These are phyloP conservation scores for Lyophyllum decastes DNA, from an alignment of 768 basidiomycete genomes.

Conservation along the genomic window DNA sequence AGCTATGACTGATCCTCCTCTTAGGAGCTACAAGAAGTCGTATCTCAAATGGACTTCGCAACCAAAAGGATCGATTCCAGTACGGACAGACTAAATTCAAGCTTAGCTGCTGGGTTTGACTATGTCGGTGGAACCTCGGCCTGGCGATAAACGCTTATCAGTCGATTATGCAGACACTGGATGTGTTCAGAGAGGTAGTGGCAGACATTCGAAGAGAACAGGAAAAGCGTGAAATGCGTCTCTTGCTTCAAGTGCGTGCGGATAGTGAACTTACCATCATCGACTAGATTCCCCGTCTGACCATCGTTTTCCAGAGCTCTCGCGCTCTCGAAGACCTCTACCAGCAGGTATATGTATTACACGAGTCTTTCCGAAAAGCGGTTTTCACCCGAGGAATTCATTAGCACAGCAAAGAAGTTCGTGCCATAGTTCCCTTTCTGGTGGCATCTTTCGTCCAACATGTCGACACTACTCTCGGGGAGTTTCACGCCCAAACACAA, in stretches of 20 bases:
- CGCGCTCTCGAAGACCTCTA: conserved; percentile 7
- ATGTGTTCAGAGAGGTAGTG: background rate
- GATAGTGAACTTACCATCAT: background rate
- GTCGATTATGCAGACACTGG: conserved; percentile 4
- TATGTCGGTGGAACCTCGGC: background rate
- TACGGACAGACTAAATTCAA: background rate
- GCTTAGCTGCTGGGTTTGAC: background rate
- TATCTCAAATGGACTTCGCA: conserved; percentile 9
- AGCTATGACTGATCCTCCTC: background rate
- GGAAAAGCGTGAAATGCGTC: background rate
- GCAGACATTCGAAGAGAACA: conserved; percentile 3
- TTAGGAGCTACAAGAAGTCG: conserved; percentile 17
- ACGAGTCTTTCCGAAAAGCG: background rate
- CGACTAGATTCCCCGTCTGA: background rate
- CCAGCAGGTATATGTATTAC: conserved; percentile 3
- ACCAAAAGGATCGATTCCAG: conserved; percentile 1
- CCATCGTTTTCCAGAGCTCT: background rate
- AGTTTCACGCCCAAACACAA: conserved; percentile 9
- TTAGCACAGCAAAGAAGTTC: conserved; percentile 12
- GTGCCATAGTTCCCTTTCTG: background rate
- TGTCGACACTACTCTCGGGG: conserved; percentile 1
- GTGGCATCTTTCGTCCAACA: conserved; percentile 1
- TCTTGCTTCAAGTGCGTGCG: conserved; percentile 10
- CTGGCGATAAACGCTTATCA: background rate
- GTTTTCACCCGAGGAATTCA: background rate